These are phyloP conservation scores for Gossypioides kirkii DNA, from an alignment of 345 rosid species.

Conservation along the genomic window DNA sequence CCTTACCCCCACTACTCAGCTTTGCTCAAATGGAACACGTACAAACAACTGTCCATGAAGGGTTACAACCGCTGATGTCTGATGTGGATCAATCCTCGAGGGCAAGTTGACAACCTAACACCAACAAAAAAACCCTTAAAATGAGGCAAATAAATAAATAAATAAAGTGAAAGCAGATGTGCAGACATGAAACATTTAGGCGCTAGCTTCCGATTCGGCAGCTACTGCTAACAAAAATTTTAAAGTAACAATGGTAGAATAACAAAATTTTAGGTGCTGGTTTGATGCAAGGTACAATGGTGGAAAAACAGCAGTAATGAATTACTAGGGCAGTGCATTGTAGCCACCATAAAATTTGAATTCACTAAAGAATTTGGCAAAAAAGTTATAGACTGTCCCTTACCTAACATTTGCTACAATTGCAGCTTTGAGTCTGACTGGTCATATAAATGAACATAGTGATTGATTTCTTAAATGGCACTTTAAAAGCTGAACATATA, in stretches of 20 bases:
- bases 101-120: constrained; percentile 61
- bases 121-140: too few species aligned
- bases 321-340: too few species aligned
- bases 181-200: not conserved
- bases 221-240: not conserved
- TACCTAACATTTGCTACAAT: not conserved
- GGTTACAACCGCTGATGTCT: constrained; percentile 70
- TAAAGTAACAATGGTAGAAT: not conserved
- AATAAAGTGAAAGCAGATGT: not conserved
- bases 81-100: constrained; percentile 58
- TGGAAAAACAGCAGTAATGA: not conserved
- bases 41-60: constrained; percentile 64
- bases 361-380: not conserved
- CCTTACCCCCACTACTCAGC: not conserved
- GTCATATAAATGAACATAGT: not conserved
- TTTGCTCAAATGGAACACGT: constrained; percentile 50
- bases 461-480: not conserved
- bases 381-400: not conserved
- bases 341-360: not conserved
- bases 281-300: not conserved
- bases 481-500: not conserved
- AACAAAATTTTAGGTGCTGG: not conserved
- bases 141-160: not conserved
- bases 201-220: too few species aligned
- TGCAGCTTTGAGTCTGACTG: not conserved